A percentile compares a stretch with the other conserved stretches of the same genome.
Conservation (phyloP, 2,329 filamentous ascomycete genomes). For the Helicocarpus griseus region DNA sequence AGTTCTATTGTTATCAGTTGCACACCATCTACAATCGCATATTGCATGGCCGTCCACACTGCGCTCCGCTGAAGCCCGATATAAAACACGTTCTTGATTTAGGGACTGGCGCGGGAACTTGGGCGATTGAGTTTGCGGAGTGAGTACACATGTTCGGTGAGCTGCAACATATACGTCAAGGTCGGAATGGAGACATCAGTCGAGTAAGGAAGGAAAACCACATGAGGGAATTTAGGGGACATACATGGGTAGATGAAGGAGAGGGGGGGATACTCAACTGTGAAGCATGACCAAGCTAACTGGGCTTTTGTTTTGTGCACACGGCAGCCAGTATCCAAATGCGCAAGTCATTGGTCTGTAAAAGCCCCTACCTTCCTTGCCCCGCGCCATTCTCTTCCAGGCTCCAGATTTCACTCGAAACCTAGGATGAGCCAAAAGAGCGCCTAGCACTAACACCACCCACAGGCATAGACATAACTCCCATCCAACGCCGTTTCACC, state of each 20-base stretch:
- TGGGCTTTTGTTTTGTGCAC: background rate
- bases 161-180: background rate
- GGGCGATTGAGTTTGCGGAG: conserved; percentile 12
- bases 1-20: background rate
- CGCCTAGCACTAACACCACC: background rate
- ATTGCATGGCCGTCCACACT: conserved; percentile 8
- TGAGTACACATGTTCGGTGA: conserved; percentile 5
- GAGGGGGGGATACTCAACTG: background rate
- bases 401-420: background rate
- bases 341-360: conserved; percentile 9
- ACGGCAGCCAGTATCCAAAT: conserved; percentile 4
- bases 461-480: conserved; percentile 11
- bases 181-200: background rate
- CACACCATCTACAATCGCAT: conserved; percentile 8
- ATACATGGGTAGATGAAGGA: background rate
- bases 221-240: no score
- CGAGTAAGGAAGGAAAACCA: background rate
- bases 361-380: no score
- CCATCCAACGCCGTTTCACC: conserved; percentile 6
- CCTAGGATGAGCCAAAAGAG: no score
- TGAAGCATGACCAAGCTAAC: background rate
- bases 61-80: conserved; percentile 5
- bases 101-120: conserved; percentile 10
- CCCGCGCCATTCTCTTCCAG: no score
- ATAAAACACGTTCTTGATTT: conserved; percentile 9